Base-by-base conservation (phyloP, 345 rosid species). In the Eucalyptus melliodora region DNA sequence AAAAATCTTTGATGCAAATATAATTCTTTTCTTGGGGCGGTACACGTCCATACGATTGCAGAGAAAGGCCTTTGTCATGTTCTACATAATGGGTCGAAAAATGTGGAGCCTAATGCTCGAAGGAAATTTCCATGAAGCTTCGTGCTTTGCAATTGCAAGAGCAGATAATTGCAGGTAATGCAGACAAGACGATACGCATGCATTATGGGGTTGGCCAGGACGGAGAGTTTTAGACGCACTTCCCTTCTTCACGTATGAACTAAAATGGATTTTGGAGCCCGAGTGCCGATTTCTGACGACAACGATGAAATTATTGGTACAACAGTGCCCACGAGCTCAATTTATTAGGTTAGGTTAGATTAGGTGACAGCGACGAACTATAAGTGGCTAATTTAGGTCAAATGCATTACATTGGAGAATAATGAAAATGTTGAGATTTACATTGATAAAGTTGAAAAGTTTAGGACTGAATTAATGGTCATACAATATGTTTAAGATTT, bases 111-210 rank as follows among this genome's bases (percentile, higher is more conserved):
- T 42, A 11, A 77, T 23, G 47, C 86, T 17, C 26, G 3, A 11
- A 34, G 44, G 89, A 88, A 88, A 88, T 37, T 88, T 88, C 89
- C 86, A 72, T 24, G 89, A 88, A 88, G 62, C 86, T 88, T 88
- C 89, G 45, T 37, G 17, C 31, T 0, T 47, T 6, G 30, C 23
- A 30, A 1, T 50, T 19, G 82, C 67, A 13, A 37, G 45, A 72
- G 82, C 45, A 10, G 85, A 77, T 77, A 11, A 77, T 72, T 72
- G 82, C 45, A 19, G 27, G 45, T 11, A 77, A 37, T 37, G 83
- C 45, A 19, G 83, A 77, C 83, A 40, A 21, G 83, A 40, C 47
- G 30, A 40, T 40, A 13, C 47, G 23, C 83, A 6, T 21, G 83
- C 12, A 23, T 11, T 0, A 72, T 19, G 45, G 45, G 47, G 83